phyloP scores from a whole-genome alignment of 208 protist species.

The Crithidia sp. region DNA sequence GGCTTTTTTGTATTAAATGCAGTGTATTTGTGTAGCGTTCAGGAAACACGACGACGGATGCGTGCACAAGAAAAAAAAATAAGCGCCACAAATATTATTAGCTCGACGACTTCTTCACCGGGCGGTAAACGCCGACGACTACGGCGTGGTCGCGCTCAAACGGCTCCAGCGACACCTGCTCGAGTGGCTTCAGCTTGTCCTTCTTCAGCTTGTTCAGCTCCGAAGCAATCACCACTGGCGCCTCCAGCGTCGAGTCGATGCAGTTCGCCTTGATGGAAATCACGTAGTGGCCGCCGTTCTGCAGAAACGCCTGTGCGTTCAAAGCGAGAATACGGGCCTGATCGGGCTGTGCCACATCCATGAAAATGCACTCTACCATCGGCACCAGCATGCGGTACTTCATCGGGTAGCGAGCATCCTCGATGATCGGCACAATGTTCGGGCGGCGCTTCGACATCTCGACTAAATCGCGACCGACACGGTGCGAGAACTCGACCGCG shows the following conservation, averaged over 20 bases:
- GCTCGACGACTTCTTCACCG: conserved; percentile 77
- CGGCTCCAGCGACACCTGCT: conserved; percentile 99
- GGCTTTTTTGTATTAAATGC: too few species aligned
- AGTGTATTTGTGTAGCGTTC: too few species aligned
- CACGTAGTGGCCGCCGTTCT: conserved; percentile 99
- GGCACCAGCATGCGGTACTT: conserved; percentile 99
- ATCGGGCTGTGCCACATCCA: conserved; percentile 99
- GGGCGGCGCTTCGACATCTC: conserved; percentile 99
- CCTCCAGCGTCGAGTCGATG: conserved; percentile 99
- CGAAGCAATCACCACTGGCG: conserved; percentile 97
- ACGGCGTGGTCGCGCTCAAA: conserved; percentile 99
- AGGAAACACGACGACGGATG: too few species aligned
- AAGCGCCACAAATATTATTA: neutral
- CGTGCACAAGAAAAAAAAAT: neutral
- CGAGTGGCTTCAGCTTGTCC: conserved; percentile 97
- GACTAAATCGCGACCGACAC: conserved; percentile 99
- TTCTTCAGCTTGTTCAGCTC: conserved; percentile 98
- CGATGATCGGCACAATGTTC: conserved; percentile 99
- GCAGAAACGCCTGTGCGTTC: conserved; percentile 99
- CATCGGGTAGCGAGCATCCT: conserved; percentile 99
- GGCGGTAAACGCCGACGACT: conserved; percentile 94
- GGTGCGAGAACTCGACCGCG: conserved; percentile 99
- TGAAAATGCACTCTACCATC: conserved; percentile 99
- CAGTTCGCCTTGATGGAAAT: conserved; percentile 99
- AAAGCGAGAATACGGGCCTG: conserved; percentile 99